phyloP scores from a whole-genome alignment of 306 rosid genomes.

The Rosa multiflora region DNA sequence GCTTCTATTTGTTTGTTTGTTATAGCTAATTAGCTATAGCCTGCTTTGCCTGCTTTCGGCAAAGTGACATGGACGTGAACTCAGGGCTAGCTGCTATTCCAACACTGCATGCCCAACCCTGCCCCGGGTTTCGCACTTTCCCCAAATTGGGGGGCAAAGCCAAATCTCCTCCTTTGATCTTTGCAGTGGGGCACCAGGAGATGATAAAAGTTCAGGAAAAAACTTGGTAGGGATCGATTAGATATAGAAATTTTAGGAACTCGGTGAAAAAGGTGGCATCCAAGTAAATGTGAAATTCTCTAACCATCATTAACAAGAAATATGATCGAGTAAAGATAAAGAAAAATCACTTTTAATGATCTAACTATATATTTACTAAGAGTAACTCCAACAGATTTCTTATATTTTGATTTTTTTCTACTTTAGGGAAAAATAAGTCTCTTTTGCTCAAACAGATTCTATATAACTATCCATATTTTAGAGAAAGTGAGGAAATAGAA shows the following conservation, averaged over 20 bases:
- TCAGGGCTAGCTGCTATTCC: not conserved
- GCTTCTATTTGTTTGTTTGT: slow-evolving; percentile 32
- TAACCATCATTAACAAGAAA: no score
- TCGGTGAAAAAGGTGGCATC: not conserved
- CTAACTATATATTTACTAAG: no score
- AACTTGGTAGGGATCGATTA: not conserved
- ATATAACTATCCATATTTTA: no score
- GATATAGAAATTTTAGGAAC: no score
- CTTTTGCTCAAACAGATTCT: no score
- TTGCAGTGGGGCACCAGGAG: not conserved
- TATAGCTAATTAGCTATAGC: not conserved
- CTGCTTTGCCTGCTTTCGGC: slow-evolving; percentile 30
- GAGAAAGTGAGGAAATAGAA: no score
- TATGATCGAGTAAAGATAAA: no score
- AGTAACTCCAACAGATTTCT: no score
- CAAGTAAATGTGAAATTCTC: no score
- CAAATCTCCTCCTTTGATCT: not conserved
- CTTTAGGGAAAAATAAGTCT: no score
- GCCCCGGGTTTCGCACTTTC: not conserved
- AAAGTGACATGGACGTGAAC: slow-evolving; percentile 26
- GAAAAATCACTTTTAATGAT: no score
- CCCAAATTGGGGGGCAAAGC: not conserved
- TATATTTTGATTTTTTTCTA: no score
- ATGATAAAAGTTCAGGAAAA: not conserved
- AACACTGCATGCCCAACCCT: slow-evolving; percentile 10